Percentiles rank a stretch among this genome's conserved stretches.
Conservation (phyloP, 768 basidiomycete genomes). For the Psilocybe cyanescens region DNA sequence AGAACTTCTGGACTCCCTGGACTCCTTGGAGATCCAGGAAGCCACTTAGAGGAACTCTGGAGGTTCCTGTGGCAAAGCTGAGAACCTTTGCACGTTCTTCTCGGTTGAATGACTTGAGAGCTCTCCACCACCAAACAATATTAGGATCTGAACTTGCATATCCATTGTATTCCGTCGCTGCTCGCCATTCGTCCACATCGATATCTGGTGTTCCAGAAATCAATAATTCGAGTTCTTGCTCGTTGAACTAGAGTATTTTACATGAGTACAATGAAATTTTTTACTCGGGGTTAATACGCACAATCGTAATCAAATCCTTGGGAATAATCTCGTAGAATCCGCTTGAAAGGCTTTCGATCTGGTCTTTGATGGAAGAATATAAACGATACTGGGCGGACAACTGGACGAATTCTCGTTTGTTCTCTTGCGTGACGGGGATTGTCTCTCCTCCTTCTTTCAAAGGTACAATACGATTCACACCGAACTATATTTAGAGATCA, state of each 20-base stretch:
- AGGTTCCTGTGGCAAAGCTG: constrained; percentile 94
- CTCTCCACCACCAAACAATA: constrained; percentile 99
- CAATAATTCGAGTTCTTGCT: constrained; percentile 90
- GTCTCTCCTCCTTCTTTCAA: constrained; percentile 86
- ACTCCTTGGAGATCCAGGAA: constrained; percentile 96
- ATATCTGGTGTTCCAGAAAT: constrained; percentile 99
- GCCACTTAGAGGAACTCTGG: constrained; percentile 91
- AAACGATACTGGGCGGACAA: constrained; percentile 93
- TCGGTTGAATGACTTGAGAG: constrained; percentile 94
- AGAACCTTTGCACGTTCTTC: constrained; percentile 97
- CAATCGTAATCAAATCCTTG: constrained; percentile 92
- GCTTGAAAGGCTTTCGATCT: constrained; percentile 85
- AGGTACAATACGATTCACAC: constrained; percentile 84
- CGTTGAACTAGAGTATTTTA: constrained; percentile 71
- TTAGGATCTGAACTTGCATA: constrained; percentile 91
- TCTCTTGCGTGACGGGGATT: constrained; percentile 92
- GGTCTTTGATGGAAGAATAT: constrained; percentile 92
- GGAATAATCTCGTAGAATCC: constrained; percentile 99
- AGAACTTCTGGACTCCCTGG: constrained; percentile 93
- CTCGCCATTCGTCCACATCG: constrained; percentile 97
- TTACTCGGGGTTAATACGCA: constrained; percentile 39
- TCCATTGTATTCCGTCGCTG: constrained; percentile 89
- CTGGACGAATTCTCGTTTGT: constrained; percentile 95
- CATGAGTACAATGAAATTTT: constrained; percentile 1
- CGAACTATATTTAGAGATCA: constrained; percentile 61